Evolutionary conservation across 2,329 filamentous ascomycete species (phyloP), one percentile per base, ranked within the genome.

Genomic region (Cladorrhinum sp.): DNA sequence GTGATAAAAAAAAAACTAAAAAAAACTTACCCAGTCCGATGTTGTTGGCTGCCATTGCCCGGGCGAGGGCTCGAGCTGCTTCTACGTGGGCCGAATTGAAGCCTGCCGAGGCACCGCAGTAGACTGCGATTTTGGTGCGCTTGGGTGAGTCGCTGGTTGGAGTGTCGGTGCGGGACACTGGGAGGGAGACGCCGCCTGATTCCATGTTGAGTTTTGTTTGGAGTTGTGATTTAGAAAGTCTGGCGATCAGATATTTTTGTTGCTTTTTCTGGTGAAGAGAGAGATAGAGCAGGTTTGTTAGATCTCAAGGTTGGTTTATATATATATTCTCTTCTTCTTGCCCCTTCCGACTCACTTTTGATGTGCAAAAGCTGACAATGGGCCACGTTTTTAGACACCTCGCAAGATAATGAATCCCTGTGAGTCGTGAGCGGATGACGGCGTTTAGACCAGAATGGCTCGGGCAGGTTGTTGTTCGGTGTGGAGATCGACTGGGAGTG

Each of bases 61-160:
- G 79, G 58, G 89, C 94, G 14, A 98, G 86, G 28, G 85, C 77
- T 42, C 88, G 88, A 2, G 95, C 95, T 7, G 92, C 87, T 73
- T 87, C 86, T 70, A 96, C 77, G 75, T 97, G 91, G 3, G 82
- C 82, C 14, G 91, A 87, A 64, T 85, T 88, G 56, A 81, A 86
- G 55, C 95, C 95, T 16, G 83, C 75, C 8, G 86, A 88, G 57
- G 95, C 86, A 72, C 94, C 95, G 79, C 95, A 98, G 83, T 96
- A 98, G 67, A 98, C 94, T 74, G 92, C 96, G 73, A 97, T 89
- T 66, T 91, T 91, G 62, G 89, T 78, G 63, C 67, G 73, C 64
- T 74, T 77, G 55, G 74, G 71, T 28, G 69, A 69, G 63, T 73
- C 71, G 58, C 54, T 64, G 21, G 71, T 60, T 54, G 74, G 69